Evolutionary conservation across 805 yeast species (phyloP).

Genomic region (Tetrapisispora taiwanensis): DNA sequence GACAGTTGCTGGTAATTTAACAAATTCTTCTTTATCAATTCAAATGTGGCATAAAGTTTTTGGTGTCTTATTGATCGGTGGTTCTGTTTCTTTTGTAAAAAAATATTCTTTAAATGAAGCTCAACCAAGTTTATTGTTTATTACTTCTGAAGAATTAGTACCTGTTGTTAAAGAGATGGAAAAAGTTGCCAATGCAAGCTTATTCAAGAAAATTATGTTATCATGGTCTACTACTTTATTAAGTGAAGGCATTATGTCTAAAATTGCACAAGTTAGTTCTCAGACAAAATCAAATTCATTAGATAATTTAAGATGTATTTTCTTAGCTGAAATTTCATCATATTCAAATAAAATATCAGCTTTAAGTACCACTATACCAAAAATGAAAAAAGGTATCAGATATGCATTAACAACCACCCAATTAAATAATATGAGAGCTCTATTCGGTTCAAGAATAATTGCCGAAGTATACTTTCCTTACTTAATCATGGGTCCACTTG

Average conservation of each 20-base stretch:
- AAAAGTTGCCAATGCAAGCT: neutral
- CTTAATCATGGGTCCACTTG: conserved; percentile 44
- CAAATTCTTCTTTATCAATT: conserved; percentile 16
- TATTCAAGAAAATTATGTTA: conserved; percentile 19
- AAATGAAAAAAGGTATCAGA: conserved; percentile 6
- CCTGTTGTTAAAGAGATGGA: conserved; percentile 2
- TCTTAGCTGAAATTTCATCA: conserved; percentile 27
- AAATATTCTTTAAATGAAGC: conserved; percentile 19
- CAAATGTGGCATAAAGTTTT: conserved; percentile 37
- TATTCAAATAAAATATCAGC: conserved; percentile 10
- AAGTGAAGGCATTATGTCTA: conserved; percentile 41
- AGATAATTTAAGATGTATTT: conserved; percentile 33
- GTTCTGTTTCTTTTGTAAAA: conserved; percentile 19
- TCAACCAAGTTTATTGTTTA: conserved; percentile 18
- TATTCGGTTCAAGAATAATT: conserved; percentile 41
- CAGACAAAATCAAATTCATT: conserved; percentile 9
- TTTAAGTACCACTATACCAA: conserved; percentile 12
- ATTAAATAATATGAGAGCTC: conserved; percentile 36
- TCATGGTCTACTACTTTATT: conserved; percentile 35
- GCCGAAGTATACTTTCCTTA: conserved; percentile 36
- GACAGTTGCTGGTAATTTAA: conserved; percentile 17
- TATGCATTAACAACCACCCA: conserved; percentile 14
- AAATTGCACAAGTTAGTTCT: conserved; percentile 19
- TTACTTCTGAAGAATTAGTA: conserved; percentile 7
- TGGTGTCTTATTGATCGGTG: conserved; percentile 28